Percentiles rank a stretch among this genome's conserved stretches.
These are phyloP conservation scores for Cryptomeria japonica DNA, from an alignment of 75 land plant species.

Conservation along the genomic window DNA sequence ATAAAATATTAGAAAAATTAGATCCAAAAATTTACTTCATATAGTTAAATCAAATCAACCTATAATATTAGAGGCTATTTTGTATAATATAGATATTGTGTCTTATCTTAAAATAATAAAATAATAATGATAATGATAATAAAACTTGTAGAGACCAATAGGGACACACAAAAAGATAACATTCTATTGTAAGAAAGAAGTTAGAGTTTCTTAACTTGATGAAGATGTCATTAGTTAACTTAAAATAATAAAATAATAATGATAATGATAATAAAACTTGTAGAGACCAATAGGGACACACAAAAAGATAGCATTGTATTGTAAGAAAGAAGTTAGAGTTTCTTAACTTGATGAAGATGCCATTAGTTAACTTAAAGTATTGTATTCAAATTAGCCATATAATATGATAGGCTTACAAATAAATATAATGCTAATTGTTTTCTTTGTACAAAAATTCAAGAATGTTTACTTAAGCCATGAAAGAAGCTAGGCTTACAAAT, in stretches of 20 bases:
- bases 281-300: neutral
- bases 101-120: neutral
- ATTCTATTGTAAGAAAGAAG: neutral
- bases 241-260: too few species aligned
- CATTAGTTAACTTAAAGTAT: neutral
- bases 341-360: too few species aligned
- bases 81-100: neutral
- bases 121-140: too few species aligned
- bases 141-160: neutral
- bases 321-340: neutral
- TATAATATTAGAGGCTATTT: neutral
- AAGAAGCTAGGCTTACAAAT: neutral
- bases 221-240: neutral
- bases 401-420: neutral
- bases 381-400: neutral
- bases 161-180: neutral
- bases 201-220: too few species aligned
- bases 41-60: too few species aligned
- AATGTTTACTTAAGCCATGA: conserved; percentile 1
- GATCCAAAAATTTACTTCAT: too few species aligned
- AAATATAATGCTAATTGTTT: neutral
- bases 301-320: neutral
- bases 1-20: too few species aligned
- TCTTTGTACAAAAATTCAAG: neutral
- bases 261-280: neutral